Base-by-base conservation (phyloP, 768 basidiomycete genomes). In the Hysterangium stoloniferum region DNA sequence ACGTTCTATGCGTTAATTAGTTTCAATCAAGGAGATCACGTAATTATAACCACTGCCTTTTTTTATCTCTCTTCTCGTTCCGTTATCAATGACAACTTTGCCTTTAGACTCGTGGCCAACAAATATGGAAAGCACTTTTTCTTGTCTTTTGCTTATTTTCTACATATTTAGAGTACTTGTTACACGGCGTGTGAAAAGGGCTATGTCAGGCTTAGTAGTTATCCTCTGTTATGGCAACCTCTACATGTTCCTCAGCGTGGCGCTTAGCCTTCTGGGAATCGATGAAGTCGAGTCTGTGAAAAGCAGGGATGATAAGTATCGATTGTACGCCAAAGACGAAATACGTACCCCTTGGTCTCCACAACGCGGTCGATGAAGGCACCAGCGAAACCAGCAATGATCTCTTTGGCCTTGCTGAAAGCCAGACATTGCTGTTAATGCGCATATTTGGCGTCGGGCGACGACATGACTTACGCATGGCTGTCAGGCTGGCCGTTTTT, bases 361-460 rank as follows among this genome's bases (percentile, higher is more conserved):
- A 67, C 34, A 5, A 41, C 33, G 25, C 41, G 31, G 31, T 48
- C 52, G 32, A 53, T 48, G 43, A 66, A 68, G 15, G 67, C 68
- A 17, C 61, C 65, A 15, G 63, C 66, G 44, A 68, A 59, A 4
- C 63, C 68, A 17, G 66, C 66, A 19, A 67, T 37, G 55, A 69
- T 41, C 59, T 69, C 66, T 54, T 67, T 64, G 50, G 66, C 64
- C 27, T 53, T 33, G 15, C 57, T 58, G 55, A 57, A 61, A 40
- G 24, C 33, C 20, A 36, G 24, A 35, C 1, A 24, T 15, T 32
- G 9, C 9, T 13, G 19, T 33, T 20, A 24, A 24, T n/a, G 8
- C 8, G 15, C n/a, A 17, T 1, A 28, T 17, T 6, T 19, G 13
- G 15, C 27, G 15, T 17, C 24, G 29, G 24, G 15, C 1, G 7